Conservation (phyloP, 768 basidiomycete genomes). For the Leccinum sublutescens region DNA sequence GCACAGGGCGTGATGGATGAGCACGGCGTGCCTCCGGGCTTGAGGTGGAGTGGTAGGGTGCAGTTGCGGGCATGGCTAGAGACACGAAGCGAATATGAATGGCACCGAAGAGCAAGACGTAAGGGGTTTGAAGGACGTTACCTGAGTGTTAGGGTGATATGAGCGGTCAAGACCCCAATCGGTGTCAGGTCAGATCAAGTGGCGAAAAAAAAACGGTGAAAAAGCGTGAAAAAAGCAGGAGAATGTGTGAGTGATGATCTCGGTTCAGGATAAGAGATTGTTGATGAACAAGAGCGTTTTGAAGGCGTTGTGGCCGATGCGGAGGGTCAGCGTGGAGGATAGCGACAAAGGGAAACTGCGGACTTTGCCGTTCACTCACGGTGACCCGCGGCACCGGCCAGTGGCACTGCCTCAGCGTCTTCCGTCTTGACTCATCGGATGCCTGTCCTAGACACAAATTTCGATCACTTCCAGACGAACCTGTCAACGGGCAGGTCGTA, state of each 20-base stretch:
- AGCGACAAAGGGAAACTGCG: slow-evolving; percentile 31
- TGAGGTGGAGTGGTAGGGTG: slow-evolving; percentile 35
- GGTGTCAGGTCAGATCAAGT: slow-evolving; percentile 21
- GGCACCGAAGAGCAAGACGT: slow-evolving; percentile 22
- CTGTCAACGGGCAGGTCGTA: slow-evolving; percentile 63
- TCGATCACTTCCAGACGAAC: slow-evolving; percentile 44
- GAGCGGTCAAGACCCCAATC: slow-evolving; percentile 25
- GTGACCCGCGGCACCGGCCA: slow-evolving; percentile 24
- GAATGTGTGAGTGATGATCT: slow-evolving; percentile 9
- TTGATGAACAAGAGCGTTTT: not conserved
- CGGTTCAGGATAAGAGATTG: slow-evolving; percentile 15
- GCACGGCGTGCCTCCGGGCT: slow-evolving; percentile 31
- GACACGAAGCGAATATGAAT: slow-evolving; percentile 3
- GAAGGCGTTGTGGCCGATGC: slow-evolving; percentile 9
- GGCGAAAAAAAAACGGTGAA: slow-evolving; percentile 21
- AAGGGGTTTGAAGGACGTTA: slow-evolving; percentile 30
- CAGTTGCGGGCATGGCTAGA: slow-evolving; percentile 45
- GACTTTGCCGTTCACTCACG: slow-evolving; percentile 26
- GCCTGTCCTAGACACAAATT: not conserved
- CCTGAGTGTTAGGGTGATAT: slow-evolving; percentile 34
- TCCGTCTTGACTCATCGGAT: slow-evolving; percentile 5
- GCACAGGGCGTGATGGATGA: slow-evolving; percentile 34
- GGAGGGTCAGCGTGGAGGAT: slow-evolving; percentile 24
- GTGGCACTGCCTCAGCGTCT: slow-evolving; percentile 16
- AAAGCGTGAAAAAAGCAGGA: slow-evolving; percentile 17